Conservation (phyloP, 2,329 filamentous ascomycete genomes). For the Ilyonectria destructans region DNA sequence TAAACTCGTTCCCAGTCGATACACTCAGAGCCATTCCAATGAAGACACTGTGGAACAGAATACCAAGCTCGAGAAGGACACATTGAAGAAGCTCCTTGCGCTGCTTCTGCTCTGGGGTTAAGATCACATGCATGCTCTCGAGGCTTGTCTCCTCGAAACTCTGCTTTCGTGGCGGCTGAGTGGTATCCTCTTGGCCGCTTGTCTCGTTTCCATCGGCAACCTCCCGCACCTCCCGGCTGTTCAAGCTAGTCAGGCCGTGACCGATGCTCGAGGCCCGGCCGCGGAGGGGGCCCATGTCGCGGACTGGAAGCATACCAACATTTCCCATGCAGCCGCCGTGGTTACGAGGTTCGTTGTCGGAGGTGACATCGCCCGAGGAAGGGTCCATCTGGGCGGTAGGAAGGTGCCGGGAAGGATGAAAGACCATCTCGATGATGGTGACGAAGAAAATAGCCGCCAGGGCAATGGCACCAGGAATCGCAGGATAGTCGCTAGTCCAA, state of each 20-base stretch:
- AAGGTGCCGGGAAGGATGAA: slow-evolving; percentile 61
- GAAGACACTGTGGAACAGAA: slow-evolving; percentile 76
- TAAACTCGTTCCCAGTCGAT: slow-evolving; percentile 81
- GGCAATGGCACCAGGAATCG: slow-evolving; percentile 85
- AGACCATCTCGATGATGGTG: slow-evolving; percentile 84
- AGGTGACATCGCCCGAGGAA: background rate
- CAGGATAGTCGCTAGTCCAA: slow-evolving; percentile 82
- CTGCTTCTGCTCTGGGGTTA: slow-evolving; percentile 68
- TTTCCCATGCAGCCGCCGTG: slow-evolving; percentile 48
- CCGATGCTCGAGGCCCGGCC: slow-evolving; percentile 56
- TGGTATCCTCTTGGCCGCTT: slow-evolving; percentile 36
- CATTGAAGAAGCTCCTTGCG: slow-evolving; percentile 83
- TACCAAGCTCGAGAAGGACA: slow-evolving; percentile 84
- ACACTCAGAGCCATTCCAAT: slow-evolving; percentile 90
- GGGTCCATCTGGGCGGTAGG: slow-evolving; percentile 37
- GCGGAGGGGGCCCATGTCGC: slow-evolving; percentile 54
- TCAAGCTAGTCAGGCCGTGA: slow-evolving; percentile 52
- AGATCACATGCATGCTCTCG: slow-evolving; percentile 46
- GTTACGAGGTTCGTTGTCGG: slow-evolving; percentile 2
- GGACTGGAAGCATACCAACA: slow-evolving; percentile 49
- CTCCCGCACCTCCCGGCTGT: slow-evolving; percentile 42
- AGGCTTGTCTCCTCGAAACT: slow-evolving; percentile 43
- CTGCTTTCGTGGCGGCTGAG: slow-evolving; percentile 36
- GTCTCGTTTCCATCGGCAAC: slow-evolving; percentile 33
- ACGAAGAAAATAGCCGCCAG: slow-evolving; percentile 86